These are phyloP conservation scores for Phialophora tarda DNA, from an alignment of 2,329 filamentous ascomycete genomes.

Conservation along the genomic window DNA sequence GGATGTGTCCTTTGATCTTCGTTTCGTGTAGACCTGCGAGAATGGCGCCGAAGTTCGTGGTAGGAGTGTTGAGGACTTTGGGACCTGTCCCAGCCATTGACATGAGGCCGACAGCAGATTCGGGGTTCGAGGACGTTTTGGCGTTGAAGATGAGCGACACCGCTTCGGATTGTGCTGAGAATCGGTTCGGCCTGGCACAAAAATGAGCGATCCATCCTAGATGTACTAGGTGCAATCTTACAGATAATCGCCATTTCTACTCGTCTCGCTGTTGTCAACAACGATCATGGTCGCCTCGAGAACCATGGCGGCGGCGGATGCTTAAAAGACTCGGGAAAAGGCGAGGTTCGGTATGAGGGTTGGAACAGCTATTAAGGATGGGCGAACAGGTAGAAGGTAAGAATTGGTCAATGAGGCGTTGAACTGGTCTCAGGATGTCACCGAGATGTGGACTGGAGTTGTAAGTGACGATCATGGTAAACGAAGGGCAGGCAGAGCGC, in stretches of 20 bases:
- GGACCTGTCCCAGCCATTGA: constrained; percentile 98
- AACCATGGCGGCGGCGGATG: constrained; percentile 75
- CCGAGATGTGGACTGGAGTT: neutral
- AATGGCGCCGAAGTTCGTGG: constrained; percentile 94
- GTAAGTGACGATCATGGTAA: neutral
- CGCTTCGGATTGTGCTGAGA: constrained; percentile 94
- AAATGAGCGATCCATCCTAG: neutral
- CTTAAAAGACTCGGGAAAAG: neutral
- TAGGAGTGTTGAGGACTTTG: constrained; percentile 94
- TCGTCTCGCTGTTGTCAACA: constrained; percentile 98
- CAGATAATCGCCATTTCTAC: constrained; percentile 91
- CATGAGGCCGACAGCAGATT: constrained; percentile 97
- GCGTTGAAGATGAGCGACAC: constrained; percentile 94
- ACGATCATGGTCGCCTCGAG: constrained; percentile 98
- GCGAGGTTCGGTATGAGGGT: neutral
- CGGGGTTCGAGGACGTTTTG: constrained; percentile 92
- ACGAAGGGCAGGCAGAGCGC: neutral
- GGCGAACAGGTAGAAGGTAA: neutral
- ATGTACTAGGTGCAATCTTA: constrained; percentile 43
- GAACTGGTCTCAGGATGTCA: neutral
- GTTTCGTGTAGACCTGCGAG: constrained; percentile 89
- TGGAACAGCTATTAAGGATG: neutral
- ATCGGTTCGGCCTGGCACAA: constrained; percentile 76
- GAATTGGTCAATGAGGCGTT: neutral
- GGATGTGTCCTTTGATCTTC: constrained; percentile 87